These are phyloP conservation scores for Elongisporangium undulatum DNA, from an alignment of 352 stramenopile genomes.

Conservation along the genomic window DNA sequence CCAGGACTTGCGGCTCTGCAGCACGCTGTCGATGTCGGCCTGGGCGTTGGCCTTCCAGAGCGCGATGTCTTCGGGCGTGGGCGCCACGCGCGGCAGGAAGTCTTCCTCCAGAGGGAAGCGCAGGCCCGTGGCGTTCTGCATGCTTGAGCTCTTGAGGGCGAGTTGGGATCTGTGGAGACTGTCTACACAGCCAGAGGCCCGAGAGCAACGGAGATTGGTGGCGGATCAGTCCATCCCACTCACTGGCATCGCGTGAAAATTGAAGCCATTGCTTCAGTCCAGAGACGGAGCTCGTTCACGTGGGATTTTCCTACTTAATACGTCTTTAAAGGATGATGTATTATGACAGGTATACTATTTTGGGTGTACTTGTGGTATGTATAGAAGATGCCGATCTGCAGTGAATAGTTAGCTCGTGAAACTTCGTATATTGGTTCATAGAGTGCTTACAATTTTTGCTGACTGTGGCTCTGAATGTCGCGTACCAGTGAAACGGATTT, in stretches of 20 bases:
- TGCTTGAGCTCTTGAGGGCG: neutral
- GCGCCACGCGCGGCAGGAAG: neutral
- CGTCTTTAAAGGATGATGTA: neutral
- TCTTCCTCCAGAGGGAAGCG: neutral
- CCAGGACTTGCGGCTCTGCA: constrained; percentile 32
- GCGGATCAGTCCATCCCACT: neutral
- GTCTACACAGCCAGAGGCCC: too few species aligned
- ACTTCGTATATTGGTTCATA: neutral
- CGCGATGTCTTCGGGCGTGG: neutral
- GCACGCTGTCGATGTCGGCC: constrained; percentile 6
- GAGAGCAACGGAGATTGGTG: too few species aligned
- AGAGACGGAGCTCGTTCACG: neutral
- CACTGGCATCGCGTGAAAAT: neutral
- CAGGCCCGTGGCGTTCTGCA: neutral
- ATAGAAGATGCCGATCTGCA: too few species aligned
- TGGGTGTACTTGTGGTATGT: too few species aligned
- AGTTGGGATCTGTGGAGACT: neutral
- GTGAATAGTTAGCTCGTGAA: neutral
- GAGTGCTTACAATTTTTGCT: neutral
- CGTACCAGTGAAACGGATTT: neutral
- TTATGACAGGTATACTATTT: neutral
- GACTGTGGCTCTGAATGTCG: neutral
- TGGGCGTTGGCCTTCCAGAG: neutral
- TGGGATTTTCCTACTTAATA: neutral
- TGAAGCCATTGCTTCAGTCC: neutral